Base-by-base conservation (phyloP, 202 grass and related monocot species). In the Dendrocalamus latiflorus region DNA sequence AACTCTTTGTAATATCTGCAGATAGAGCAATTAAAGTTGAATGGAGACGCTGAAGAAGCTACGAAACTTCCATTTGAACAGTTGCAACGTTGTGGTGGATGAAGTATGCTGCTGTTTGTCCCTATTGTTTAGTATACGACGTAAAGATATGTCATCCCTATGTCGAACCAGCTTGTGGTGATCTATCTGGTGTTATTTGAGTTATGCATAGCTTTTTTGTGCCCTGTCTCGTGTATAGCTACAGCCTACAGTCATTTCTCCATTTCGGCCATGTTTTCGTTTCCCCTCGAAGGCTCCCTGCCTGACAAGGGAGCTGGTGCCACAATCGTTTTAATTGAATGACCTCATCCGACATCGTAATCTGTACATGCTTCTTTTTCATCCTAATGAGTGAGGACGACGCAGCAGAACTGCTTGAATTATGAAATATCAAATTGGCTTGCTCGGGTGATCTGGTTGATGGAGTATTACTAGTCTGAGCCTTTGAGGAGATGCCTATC, bases 1-100 rank as follows among this genome's bases (percentile, higher is more conserved):
- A 6, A 39, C 68, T 80, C 15, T 69, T 69, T 44, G 20, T 42
- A 24, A 61, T n/a, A 72, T 71, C 69, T 74, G 67, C 88, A 93
- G 91, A 83, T 38, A 86, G 91, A 80, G 65, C 76, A 36, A 70
- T 86, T 47, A 88, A 86, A 86, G 76, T 78, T 21, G 91, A 86
- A 71, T 93, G 91, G 91, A 91, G 68, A 69, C 91, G 86, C 17
- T 93, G 78, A 88, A 65, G 63, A 74, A 42, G 61, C 10, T 7
- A 33, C 21, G 22, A 33, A 82, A 68, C 33, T 62, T 78, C 42
- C 22, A 34, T 17, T 57, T 66, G 57, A 78, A 73, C 68, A 34
- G 39, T 16, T 16, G 57, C 65, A 86, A 53, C 65, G 18, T 13
- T 61, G 55, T 57, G 39, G 30, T 54, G 74, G 78, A 69, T 83